A percentile compares a stretch with the other conserved stretches of the same genome.
Evolutionary conservation across 2,329 filamentous ascomycete genomes (phyloP).

Genomic region (Cladobotryum protrusum): DNA sequence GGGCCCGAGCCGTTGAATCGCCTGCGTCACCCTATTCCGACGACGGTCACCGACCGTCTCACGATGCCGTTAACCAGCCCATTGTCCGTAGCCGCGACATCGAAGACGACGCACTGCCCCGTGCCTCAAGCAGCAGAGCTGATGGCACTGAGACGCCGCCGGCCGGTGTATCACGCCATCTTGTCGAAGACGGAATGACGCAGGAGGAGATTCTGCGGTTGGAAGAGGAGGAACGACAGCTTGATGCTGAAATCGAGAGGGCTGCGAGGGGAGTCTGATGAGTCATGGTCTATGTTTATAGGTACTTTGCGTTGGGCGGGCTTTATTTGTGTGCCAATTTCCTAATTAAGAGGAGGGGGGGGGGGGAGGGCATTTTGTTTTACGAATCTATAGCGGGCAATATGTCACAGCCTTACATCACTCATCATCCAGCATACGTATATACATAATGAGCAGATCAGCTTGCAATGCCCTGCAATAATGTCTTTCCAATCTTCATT

Average conservation of each 20-base stretch:
- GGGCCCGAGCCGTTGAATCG: constrained; percentile 30
- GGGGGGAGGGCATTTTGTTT: too few species aligned
- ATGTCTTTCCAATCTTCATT: too few species aligned
- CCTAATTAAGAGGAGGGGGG: too few species aligned
- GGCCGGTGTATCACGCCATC: constrained; percentile 32
- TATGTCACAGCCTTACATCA: too few species aligned
- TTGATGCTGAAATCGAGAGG: constrained; percentile 51
- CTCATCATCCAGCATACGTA: too few species aligned
- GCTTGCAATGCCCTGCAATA: too few species aligned
- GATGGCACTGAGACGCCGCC: constrained; percentile 18
- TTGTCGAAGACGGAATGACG: constrained; percentile 57
- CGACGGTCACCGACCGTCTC: constrained; percentile 23
- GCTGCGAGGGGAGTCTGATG: constrained; percentile 20
- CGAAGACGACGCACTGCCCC: background rate
- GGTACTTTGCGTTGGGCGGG: background rate
- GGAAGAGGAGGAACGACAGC: constrained; percentile 51
- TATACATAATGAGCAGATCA: too few species aligned
- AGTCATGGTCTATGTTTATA: background rate
- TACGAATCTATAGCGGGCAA: too few species aligned
- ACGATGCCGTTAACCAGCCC: background rate
- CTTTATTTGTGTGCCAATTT: background rate
- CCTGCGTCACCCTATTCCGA: constrained; percentile 39
- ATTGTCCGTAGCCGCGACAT: background rate
- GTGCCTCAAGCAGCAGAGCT: constrained; percentile 5
- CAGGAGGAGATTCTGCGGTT: constrained; percentile 48